Percentiles rank a stretch among this genome's conserved stretches.
These are phyloP conservation scores for Rhodotorula diobovata DNA, from an alignment of 768 basidiomycete genomes.

Conservation along the genomic window DNA sequence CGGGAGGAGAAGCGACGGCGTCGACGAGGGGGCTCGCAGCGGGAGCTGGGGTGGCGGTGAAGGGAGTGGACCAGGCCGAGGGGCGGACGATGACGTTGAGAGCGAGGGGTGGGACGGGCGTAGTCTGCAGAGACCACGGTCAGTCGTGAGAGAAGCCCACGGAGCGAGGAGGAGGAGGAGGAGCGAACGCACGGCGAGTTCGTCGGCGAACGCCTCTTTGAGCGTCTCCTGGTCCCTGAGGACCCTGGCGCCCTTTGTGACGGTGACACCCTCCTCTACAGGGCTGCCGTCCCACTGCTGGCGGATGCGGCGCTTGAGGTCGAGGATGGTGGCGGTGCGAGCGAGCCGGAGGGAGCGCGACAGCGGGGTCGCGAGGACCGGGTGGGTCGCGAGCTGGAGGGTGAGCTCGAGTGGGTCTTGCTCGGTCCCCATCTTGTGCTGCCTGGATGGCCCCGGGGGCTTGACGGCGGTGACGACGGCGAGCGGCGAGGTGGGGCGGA, in stretches of 20 bases:
- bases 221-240: constrained; percentile 15
- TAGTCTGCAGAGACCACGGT: not conserved
- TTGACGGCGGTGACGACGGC: too few species aligned
- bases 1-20: not conserved
- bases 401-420: not conserved
- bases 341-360: not conserved
- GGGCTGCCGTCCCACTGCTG: constrained; percentile 22
- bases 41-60: not conserved
- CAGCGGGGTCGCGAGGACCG: not conserved
- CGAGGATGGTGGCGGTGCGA: not conserved
- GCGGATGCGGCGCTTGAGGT: constrained; percentile 14
- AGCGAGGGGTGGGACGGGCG: not conserved
- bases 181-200: not conserved
- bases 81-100: constrained; percentile 26
- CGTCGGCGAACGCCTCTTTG: not conserved
- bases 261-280: not conserved
- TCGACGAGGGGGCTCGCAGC: not conserved
- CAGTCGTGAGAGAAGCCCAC: not conserved
- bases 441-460: too few species aligned
- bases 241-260: constrained; percentile 19
- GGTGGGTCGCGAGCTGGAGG: constrained; percentile 10
- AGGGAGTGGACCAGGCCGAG: constrained; percentile 19
- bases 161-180: not conserved
- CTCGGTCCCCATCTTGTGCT: not conserved
- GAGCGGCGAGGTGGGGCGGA: too few species aligned